These are phyloP conservation scores for Penicillium decumbens DNA, from an alignment of 2,329 filamentous ascomycete species.

Conservation along the genomic window DNA sequence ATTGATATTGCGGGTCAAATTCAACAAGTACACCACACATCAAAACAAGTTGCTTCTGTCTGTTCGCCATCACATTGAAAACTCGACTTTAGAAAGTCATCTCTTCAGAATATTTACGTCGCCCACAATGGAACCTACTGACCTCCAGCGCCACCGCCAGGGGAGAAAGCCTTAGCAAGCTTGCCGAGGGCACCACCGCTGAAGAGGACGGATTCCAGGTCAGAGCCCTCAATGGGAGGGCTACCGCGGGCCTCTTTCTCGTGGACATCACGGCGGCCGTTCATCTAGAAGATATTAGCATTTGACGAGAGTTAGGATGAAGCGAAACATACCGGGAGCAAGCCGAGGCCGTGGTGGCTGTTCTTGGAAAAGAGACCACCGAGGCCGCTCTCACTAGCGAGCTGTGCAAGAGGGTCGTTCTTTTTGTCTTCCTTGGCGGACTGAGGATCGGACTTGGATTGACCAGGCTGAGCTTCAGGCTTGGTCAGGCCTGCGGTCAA, in stretches of 20 bases:
- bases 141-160: neutral
- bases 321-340: constrained; percentile 15
- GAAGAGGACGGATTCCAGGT: constrained; percentile 15
- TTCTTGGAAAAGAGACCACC: constrained; percentile 12
- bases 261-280: constrained; percentile 13
- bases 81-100: neutral
- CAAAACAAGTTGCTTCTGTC: neutral
- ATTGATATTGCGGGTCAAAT: constrained; percentile 6
- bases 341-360: constrained; percentile 20
- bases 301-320: too few species aligned
- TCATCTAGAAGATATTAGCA: constrained; percentile 12
- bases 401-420: constrained; percentile 1
- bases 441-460: neutral
- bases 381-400: constrained; percentile 14
- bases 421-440: neutral
- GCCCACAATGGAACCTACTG: neutral
- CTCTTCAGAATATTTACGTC: neutral
- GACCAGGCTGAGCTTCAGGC: neutral
- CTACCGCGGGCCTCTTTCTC: constrained; percentile 10
- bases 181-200: constrained; percentile 16
- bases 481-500: neutral
- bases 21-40: constrained; percentile 10
- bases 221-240: constrained; percentile 19
- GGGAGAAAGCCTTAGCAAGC: constrained; percentile 8
- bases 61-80: neutral